Conservation (phyloP, 73 alveolate genomes). For the Urostyla sp. region DNA sequence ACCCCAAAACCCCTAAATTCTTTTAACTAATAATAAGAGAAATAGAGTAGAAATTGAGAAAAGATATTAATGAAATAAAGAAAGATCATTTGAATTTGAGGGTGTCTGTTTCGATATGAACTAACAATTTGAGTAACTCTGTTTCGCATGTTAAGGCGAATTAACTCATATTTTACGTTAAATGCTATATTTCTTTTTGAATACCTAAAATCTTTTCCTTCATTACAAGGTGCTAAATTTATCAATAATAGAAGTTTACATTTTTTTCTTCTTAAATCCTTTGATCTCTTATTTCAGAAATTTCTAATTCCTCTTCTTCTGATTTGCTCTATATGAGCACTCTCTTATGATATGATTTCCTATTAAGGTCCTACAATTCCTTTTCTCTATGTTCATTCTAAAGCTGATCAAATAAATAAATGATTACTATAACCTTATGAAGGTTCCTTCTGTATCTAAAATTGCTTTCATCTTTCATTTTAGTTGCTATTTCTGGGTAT, state of each 20-base stretch:
- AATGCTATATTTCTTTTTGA: background rate
- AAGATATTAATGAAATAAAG: no score
- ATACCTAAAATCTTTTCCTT: slow-evolving; percentile 43
- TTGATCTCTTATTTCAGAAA: background rate
- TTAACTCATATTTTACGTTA: slow-evolving; percentile 14
- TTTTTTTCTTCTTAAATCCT: slow-evolving; percentile 8
- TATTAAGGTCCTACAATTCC: slow-evolving; percentile 42
- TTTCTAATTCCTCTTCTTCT: background rate
- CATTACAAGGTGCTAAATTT: slow-evolving; percentile 14
- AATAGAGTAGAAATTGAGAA: no score
- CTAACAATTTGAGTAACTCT: no score
- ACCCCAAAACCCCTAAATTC: no score
- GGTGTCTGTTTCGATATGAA: no score
- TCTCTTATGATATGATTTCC: slow-evolving; percentile 8
- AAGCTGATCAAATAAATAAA: background rate
- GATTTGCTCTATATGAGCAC: background rate
- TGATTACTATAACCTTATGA: slow-evolving; percentile 43
- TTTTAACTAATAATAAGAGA: no score
- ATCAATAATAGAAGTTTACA: background rate
- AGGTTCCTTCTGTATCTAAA: slow-evolving; percentile 52
- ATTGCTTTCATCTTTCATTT: slow-evolving; percentile 34
- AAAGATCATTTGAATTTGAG: no score
- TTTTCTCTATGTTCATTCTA: slow-evolving; percentile 48
- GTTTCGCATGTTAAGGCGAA: slow-evolving; percentile 52
- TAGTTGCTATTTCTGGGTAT: slow-evolving; percentile 57